phyloP scores from a whole-genome alignment of 805 yeast species.

The Wickerhamomyces silvicola region DNA sequence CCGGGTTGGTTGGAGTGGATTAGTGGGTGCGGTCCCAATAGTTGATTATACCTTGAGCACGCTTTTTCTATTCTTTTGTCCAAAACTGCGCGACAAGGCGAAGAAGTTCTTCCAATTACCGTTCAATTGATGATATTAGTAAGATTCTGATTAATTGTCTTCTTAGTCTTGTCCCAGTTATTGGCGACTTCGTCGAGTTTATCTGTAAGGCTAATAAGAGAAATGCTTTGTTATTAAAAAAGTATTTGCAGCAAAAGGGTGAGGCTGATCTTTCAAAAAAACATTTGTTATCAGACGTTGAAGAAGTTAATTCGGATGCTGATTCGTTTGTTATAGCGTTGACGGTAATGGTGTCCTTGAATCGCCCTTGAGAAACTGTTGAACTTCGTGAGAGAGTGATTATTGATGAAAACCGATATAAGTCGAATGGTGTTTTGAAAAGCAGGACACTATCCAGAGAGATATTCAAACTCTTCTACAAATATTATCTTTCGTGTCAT shows the following conservation, averaged over 20 bases:
- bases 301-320: no score
- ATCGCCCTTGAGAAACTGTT: no score
- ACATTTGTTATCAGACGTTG: no score
- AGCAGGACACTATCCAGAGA: no score
- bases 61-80: constrained; percentile 47
- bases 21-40: constrained; percentile 64
- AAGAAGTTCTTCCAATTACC: constrained; percentile 58
- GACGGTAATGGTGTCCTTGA: no score
- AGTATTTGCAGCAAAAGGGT: constrained; percentile 34
- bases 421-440: no score
- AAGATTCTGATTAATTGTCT: constrained; percentile 65
- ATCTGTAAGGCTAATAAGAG: constrained; percentile 74
- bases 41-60: constrained; percentile 55
- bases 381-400: no score
- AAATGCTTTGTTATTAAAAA: constrained; percentile 60
- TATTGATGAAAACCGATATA: no score
- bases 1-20: constrained; percentile 61
- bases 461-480: no score
- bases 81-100: constrained; percentile 40
- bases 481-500: no score
- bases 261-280: constrained; percentile 1
- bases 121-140: constrained; percentile 47
- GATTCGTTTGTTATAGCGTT: no score
- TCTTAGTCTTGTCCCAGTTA: constrained; percentile 66
- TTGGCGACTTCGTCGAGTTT: constrained; percentile 66